Evolutionary conservation across 306 rosid species (phyloP), one percentile per base, ranked within the genome.

Genomic region (Trichosanthes cucumerina): DNA sequence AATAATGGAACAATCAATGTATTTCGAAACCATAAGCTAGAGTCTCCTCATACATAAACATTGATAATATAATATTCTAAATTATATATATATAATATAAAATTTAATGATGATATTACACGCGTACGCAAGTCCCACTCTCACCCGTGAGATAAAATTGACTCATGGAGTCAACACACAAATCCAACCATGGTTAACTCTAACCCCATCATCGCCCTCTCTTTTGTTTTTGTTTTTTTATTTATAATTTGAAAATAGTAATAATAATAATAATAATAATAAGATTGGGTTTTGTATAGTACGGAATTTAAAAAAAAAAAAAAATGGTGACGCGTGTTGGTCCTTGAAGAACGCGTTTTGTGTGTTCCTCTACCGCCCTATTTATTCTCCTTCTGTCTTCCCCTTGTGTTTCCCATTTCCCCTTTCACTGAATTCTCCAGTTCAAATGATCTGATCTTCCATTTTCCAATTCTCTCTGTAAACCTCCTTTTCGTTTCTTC

Each of bases 261-360:
- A 43, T 1, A 5, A 28, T 28, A 28, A 28, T 28, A 28, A 28
- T 28, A 28, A 28, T 28, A 28, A n/a, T n/a, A n/a, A n/a, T n/a
- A n/a, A n/a, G n/a, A n/a, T n/a, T n/a, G n/a, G n/a, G n/a, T n/a
- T n/a, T n/a, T n/a, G n/a, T n/a, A n/a, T n/a, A 36, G 89, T 89
- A 87, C 89, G 84, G 85, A 28, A 83, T 2, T 28, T 28, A 36
- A 36, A 36, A 36, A 5, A 36, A 3, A 43, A 9, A 10, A 1
- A 9, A 9, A 43, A 43, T 9, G 47, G 13, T 43, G 90, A 91
- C 96, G 92, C 97, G 98, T 91, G 98, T 88, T 81, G 59, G 1
- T 59, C 84, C 80, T 12, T 13, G 15, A 9, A 84, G 85, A 77
- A 93, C 98, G 97, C 97, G 98, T 72, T 91, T 93, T 93, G 96